Evolutionary conservation across 371 early-diverging fungal genomes (phyloP), one percentile per base, ranked within the genome.

Genomic region (Smittium mucronatum): DNA sequence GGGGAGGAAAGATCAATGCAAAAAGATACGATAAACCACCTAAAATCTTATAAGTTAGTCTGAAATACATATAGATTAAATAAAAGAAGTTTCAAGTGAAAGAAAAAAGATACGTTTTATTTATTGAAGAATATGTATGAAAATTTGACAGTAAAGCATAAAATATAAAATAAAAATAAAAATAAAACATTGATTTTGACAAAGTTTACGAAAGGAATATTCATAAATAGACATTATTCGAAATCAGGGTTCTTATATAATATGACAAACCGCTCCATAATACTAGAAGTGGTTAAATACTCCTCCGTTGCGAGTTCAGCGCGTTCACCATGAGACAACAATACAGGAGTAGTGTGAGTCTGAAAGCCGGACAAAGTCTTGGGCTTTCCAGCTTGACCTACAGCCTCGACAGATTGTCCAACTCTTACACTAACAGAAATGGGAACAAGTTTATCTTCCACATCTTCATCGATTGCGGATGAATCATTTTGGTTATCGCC

Each of bases 321-420:
- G 67, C 95, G 89, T 81, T 99, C 99, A 63, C 90, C 89, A 75
- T 93, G 89, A 26, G 92, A 95, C 72, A 99, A 80, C 73, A 99
- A 82, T 25, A 99, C 97, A 1, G 99, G 99, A 33, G 98, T 95
- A 29, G 92, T 86, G 76, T 99, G 97, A 64, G 97, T 94, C 78
- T 99, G 98, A 88, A 97, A 96, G 30, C 98, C 99, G 1, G 97
- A 93, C 70, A 99, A 94, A 0, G 94, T 95, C 83, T 96, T 98
- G 69, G 99, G 99, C 68, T 93, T 85, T 57, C 99, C 99, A 0
- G 97, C 98, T 79, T 99, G 95, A 34, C 99, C 99, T 34, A 99
- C 99, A 1, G 91, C 93, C 79, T 99, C 99, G 33, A 99, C 97
- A 21, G 97, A 96, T 81, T 94, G 97, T 67, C 99, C 99, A 30